phyloP scores from a whole-genome alignment of 495 filamentous ascomycete species.

The Xylaria castorea region DNA sequence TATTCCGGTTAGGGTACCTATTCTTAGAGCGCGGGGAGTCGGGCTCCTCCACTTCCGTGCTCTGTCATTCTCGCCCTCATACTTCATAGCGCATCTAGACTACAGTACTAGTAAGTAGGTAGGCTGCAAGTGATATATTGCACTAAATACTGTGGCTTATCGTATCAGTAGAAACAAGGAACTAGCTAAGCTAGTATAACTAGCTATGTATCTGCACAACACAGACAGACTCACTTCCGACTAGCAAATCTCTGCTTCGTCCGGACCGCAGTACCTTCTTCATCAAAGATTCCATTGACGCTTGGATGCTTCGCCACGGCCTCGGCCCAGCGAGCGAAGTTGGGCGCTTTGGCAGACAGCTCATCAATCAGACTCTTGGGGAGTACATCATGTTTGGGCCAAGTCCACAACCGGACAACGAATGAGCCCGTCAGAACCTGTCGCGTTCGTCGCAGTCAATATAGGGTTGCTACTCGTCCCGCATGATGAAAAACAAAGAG shows the following conservation, averaged over 20 bases:
- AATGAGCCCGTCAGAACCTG: slow-evolving; percentile 73
- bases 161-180: not conserved
- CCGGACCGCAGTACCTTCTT: slow-evolving; percentile 40
- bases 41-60: no score
- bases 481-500: not conserved
- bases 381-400: slow-evolving; percentile 59
- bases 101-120: no score
- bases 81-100: no score
- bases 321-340: slow-evolving; percentile 71
- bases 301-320: slow-evolving; percentile 68
- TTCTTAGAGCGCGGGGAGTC: not conserved
- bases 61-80: no score
- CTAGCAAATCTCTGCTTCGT: slow-evolving; percentile 43
- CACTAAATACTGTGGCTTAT: not conserved
- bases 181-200: not conserved
- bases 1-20: not conserved
- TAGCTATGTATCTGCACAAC: not conserved
- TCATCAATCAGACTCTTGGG: slow-evolving; percentile 55
- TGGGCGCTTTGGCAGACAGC: slow-evolving; percentile 62
- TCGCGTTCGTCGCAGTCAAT: not conserved
- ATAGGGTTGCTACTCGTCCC: not conserved
- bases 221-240: not conserved
- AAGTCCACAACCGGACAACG: slow-evolving; percentile 62
- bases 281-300: slow-evolving; percentile 71
- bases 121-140: not conserved